Evolutionary conservation across 164 flowering plant genomes (phyloP).

Genomic region (Chimonanthus salicifolius): DNA sequence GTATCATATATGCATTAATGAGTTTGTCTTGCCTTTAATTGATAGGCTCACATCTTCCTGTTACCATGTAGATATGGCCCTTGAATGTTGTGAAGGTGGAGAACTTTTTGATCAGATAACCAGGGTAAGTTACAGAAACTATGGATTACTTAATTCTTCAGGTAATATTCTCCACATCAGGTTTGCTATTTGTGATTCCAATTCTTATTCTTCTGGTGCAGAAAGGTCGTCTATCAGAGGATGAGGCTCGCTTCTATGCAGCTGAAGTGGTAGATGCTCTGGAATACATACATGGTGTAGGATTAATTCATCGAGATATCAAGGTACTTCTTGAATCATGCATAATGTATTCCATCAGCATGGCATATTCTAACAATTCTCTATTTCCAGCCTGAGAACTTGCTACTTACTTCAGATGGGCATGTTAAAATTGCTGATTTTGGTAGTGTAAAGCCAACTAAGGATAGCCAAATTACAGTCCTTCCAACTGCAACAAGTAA

Average conservation of each 20-base stretch:
- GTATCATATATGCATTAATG: not conserved
- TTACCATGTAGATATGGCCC: constrained; percentile 85
- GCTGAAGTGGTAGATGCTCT: constrained; percentile 98
- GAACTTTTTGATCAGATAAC: constrained; percentile 98
- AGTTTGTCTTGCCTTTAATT: constrained; percentile 2
- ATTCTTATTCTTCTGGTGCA: constrained; percentile 30
- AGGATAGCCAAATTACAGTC: constrained; percentile 76
- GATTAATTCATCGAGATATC: constrained; percentile 95
- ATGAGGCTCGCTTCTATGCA: constrained; percentile 90
- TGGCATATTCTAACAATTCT: constrained; percentile 23
- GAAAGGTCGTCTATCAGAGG: constrained; percentile 89
- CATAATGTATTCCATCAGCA: constrained; percentile 5
- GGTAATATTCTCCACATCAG: constrained; percentile 1
- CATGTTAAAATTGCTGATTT: constrained; percentile 97
- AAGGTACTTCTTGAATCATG: constrained; percentile 45
- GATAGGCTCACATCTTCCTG: constrained; percentile 18
- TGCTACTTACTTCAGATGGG: constrained; percentile 87
- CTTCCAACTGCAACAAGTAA: constrained; percentile 86
- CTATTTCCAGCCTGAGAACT: constrained; percentile 87
- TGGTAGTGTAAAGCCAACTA: constrained; percentile 95
- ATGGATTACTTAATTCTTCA: not conserved
- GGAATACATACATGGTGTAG: constrained; percentile 89
- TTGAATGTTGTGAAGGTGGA: constrained; percentile 99
- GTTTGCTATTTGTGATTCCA: constrained; percentile 1
- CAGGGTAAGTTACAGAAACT: constrained; percentile 42